A percentile compares a stretch with the other conserved stretches of the same genome.
phyloP scores from a whole-genome alignment of 352 stramenopile species.

The Globisporangium middletonii region DNA sequence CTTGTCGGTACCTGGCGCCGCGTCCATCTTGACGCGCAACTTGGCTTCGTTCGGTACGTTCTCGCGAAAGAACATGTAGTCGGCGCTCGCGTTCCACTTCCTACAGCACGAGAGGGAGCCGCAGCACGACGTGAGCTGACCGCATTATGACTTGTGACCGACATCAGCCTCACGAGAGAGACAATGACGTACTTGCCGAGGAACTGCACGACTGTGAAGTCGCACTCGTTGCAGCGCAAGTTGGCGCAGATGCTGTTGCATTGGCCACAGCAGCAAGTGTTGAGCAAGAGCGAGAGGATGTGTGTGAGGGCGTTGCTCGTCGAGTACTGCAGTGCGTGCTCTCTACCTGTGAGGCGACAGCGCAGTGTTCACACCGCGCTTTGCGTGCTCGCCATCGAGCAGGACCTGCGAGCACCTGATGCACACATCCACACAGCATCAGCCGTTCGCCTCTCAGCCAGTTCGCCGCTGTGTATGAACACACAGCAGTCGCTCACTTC shows the following conservation, averaged over 20 bases:
- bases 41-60: conserved; percentile 71
- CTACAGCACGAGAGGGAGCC: conserved; percentile 12
- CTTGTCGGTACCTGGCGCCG: conserved; percentile 24
- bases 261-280: conserved; percentile 1
- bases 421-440: neutral
- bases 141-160: neutral
- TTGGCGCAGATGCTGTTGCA: conserved; percentile 48
- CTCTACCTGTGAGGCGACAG: conserved; percentile 44
- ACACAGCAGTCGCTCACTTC: conserved; percentile 27
- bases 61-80: conserved; percentile 87
- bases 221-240: conserved; percentile 76
- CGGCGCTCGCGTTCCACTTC: conserved; percentile 58
- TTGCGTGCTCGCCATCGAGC: conserved; percentile 45
- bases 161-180: neutral
- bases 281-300: neutral
- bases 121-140: neutral
- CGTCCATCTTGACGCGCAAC: conserved; percentile 59
- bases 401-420: conserved; percentile 48
- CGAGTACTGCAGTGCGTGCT: neutral
- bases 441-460: neutral
- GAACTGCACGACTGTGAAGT: conserved; percentile 79
- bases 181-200: conserved; percentile 41
- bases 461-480: neutral
- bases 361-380: conserved; percentile 51
- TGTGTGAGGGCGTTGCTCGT: neutral